Evolutionary conservation across 345 rosid genomes (phyloP).

Genomic region (Arabis hirsuta): DNA sequence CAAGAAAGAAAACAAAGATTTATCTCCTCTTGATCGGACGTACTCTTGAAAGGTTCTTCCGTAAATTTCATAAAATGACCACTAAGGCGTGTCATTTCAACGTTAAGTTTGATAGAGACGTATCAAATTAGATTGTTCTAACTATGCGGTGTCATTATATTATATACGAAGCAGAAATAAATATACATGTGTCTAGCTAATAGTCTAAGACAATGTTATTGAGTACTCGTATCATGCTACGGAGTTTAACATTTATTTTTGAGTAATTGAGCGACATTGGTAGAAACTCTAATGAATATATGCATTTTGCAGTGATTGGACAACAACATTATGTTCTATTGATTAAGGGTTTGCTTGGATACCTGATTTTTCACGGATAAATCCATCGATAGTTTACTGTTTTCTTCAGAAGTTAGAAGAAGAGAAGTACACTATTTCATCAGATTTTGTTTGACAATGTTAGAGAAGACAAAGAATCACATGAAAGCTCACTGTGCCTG

Average conservation of each 20-base stretch:
- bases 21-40: not conserved
- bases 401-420: slow-evolving; percentile 9
- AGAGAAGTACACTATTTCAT: not conserved
- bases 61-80: not conserved
- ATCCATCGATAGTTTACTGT: not conserved
- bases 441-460: not conserved
- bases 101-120: slow-evolving; percentile 37
- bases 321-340: not conserved
- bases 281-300: not conserved
- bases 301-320: not conserved
- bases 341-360: not conserved
- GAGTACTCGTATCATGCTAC: slow-evolving; percentile 8
- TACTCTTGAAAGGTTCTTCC: slow-evolving; percentile 13
- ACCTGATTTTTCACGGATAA: not conserved
- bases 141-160: slow-evolving; percentile 11
- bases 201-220: not conserved
- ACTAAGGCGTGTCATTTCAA: slow-evolving; percentile 31
- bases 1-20: slow-evolving; percentile 24
- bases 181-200: not conserved
- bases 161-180: not conserved
- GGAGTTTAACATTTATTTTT: not conserved
- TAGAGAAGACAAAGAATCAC: slow-evolving; percentile 29
- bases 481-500: slow-evolving; percentile 22
- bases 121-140: slow-evolving; percentile 20
- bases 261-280: not conserved